Evolutionary conservation across 75 land plant species (phyloP).

Genomic region (Cupressus sempervirens): DNA sequence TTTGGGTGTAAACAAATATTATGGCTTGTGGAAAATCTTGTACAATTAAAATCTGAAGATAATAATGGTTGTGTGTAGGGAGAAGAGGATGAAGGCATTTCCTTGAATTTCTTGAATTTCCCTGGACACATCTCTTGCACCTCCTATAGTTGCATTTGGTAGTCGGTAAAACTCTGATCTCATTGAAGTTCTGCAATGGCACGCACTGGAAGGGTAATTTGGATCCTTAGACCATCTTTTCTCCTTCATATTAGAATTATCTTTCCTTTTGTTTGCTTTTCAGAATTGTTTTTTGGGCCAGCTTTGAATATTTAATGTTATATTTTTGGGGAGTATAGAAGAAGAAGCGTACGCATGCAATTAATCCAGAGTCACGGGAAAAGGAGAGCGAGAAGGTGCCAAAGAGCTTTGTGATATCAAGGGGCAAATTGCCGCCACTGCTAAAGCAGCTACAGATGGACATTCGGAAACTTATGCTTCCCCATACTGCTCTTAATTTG

Average conservation of each 20-base stretch:
- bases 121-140: too few relatives aligned
- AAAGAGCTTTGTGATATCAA: constrained; percentile 83
- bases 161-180: neutral
- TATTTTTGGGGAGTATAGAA: constrained; percentile 35
- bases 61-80: too few relatives aligned
- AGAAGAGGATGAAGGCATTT: too few relatives aligned
- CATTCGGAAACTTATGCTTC: constrained; percentile 92
- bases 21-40: too few relatives aligned
- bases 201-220: constrained; percentile 1
- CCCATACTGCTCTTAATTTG: constrained; percentile 86
- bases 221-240: neutral
- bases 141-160: too few relatives aligned
- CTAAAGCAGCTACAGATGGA: constrained; percentile 69
- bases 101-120: too few relatives aligned
- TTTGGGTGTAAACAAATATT: too few relatives aligned
- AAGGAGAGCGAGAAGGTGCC: constrained; percentile 85
- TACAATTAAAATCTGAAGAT: too few relatives aligned
- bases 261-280: neutral
- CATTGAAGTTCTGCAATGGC: neutral
- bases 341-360: constrained; percentile 44
- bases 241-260: neutral
- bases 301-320: neutral
- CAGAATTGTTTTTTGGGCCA: neutral
- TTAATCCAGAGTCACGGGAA: constrained; percentile 22
- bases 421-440: constrained; percentile 80